Base-by-base conservation (phyloP, 2,329 filamentous ascomycete genomes). In the Exutisphaerella laricina region DNA sequence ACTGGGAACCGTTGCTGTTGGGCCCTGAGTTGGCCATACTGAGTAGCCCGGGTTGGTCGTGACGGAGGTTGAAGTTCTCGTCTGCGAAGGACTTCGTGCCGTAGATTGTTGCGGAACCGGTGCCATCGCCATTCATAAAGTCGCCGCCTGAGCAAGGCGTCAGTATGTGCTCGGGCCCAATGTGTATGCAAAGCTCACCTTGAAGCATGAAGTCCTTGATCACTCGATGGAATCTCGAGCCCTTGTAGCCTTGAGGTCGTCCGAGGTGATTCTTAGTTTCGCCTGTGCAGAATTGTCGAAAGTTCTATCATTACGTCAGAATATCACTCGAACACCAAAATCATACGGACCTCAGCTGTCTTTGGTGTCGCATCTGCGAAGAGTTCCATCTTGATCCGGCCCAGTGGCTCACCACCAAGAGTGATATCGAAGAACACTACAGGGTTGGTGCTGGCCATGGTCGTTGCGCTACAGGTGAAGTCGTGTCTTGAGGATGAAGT, bases 121-220 rank as follows among this genome's bases (percentile, higher is more conserved):
- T 94, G 39, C 92, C 92, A 65, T 97, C 86, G 39, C 88, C 87
- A 58, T 95, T 88, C 31, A 35, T 22, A 8, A 35, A 35, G 33
- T 35, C 33, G 33, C 33, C 33, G 20, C 33, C 33, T 33, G 14
- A n/a, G 6, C 7, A 5, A 4, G 13, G 14, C n/a, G 30, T 33
- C n/a, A 33, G 13, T n/a, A 10, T 9, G 14, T 3, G 30, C 3
- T 12, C 10, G 14, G 14, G 30, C 10, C 5, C 30, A 17, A 12
- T 18, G 14, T 18, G 13, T 10, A 17, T 7, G 7, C 5, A 8
- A 8, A 10, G 14, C 13, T 33, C n/a, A 33, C 90, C 90, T 66
- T 98, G 92, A 59, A 92, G 85, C 90, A 97, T 97, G 70, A 97
- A 96, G 59, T 86, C 85, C 68, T 85, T 86, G 65, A 96, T 95